A percentile compares a stretch with the other conserved stretches of the same genome.
Conservation (phyloP, 805 yeast genomes). For the Cyberlindnera americana region DNA sequence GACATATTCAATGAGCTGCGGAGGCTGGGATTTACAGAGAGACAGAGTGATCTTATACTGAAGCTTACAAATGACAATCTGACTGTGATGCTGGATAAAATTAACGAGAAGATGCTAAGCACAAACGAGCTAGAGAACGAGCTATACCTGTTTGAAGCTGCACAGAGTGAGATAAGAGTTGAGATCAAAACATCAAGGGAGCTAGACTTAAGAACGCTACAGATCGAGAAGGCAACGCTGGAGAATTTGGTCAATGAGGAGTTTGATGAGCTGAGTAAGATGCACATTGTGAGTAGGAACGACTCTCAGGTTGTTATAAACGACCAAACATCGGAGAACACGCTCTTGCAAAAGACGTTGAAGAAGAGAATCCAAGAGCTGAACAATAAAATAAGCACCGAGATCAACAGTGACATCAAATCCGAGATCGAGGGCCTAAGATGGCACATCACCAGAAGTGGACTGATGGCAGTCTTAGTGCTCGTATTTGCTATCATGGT, state of each 20-base stretch:
- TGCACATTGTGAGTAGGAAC: constrained; percentile 56
- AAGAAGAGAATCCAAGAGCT: constrained; percentile 75
- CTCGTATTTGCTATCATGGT: constrained; percentile 61
- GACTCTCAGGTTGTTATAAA: constrained; percentile 80
- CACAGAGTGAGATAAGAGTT: constrained; percentile 78
- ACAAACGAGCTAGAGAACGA: constrained; percentile 81
- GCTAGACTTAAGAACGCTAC: constrained; percentile 60
- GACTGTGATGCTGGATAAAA: constrained; percentile 29
- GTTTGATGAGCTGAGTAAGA: constrained; percentile 71
- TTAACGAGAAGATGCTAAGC: constrained; percentile 34
- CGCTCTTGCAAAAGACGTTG: constrained; percentile 64
- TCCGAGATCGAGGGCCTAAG: constrained; percentile 85
- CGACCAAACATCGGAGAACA: constrained; percentile 83
- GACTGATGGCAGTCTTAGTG: constrained; percentile 69
- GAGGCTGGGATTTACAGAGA: constrained; percentile 54
- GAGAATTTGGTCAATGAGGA: constrained; percentile 70
- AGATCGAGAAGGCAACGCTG: constrained; percentile 61
- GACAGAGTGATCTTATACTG: constrained; percentile 60
- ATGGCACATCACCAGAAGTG: constrained; percentile 92
- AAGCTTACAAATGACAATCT: constrained; percentile 36
- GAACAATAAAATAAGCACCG: constrained; percentile 78
- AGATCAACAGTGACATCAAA: constrained; percentile 74
- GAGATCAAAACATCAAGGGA: constrained; percentile 75
- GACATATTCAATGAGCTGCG: constrained; percentile 50
- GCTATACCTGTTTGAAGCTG: constrained; percentile 84